phyloP scores from a whole-genome alignment of 805 yeast species.

The Yamadazyma takamatsuzukensis region DNA sequence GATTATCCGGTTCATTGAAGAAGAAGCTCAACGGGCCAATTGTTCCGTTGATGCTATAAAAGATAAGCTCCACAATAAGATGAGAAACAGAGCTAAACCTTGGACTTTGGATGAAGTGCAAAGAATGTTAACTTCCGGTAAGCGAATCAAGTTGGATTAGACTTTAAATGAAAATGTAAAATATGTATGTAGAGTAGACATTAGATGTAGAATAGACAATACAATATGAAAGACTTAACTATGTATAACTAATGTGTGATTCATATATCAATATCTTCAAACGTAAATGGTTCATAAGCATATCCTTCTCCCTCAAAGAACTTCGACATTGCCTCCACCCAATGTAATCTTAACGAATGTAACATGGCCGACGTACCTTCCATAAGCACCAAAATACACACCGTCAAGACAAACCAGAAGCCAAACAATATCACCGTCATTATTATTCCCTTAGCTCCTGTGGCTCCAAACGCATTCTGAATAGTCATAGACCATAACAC shows the following conservation, averaged over 20 bases:
- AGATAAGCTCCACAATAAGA: constrained; percentile 24
- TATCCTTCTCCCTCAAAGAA: constrained; percentile 76
- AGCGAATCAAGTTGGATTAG: constrained; percentile 21
- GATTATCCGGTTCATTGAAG: constrained; percentile 26
- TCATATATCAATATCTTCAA: constrained; percentile 20
- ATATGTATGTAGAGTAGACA: too few species aligned
- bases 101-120: constrained; percentile 33
- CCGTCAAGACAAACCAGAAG: constrained; percentile 72
- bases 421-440: constrained; percentile 62
- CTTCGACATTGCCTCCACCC: constrained; percentile 83
- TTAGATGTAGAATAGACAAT: too few species aligned
- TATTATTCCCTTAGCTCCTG: constrained; percentile 52
- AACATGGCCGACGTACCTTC: constrained; percentile 86
- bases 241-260: background rate
- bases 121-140: constrained; percentile 26
- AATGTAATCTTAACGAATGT: constrained; percentile 71
- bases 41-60: constrained; percentile 19
- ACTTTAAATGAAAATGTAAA: too few species aligned
- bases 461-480: constrained; percentile 53
- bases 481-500: constrained; percentile 79
- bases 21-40: constrained; percentile 20
- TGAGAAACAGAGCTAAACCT: constrained; percentile 25
- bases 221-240: too few species aligned
- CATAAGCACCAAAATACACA: constrained; percentile 68
- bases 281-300: constrained; percentile 61